phyloP scores from a whole-genome alignment of 106 monocot genomes.

The Dioscorea zingiberensis region DNA sequence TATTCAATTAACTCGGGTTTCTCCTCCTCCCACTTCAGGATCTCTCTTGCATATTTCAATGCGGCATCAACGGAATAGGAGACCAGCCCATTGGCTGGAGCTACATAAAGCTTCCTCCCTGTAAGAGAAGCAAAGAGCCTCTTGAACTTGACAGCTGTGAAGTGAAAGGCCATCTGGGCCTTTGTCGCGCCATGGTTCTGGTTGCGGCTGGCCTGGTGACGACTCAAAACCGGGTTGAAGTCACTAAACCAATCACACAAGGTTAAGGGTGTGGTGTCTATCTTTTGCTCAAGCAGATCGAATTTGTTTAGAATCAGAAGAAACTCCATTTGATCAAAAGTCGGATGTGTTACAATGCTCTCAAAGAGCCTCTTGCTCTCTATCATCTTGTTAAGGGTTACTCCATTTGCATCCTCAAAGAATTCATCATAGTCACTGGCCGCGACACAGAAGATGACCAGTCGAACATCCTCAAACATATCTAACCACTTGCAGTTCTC shows the following conservation, averaged over 20 bases:
- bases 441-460: constrained; percentile 76
- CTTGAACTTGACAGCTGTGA: constrained; percentile 80
- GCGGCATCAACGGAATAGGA: constrained; percentile 44
- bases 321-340: constrained; percentile 65
- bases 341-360: constrained; percentile 47
- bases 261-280: constrained; percentile 46
- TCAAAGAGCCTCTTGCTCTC: constrained; percentile 69
- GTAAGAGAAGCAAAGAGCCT: constrained; percentile 46
- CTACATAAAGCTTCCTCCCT: constrained; percentile 63
- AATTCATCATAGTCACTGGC: constrained; percentile 66
- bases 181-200: constrained; percentile 23
- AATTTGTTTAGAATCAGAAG: constrained; percentile 83
- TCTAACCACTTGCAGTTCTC: constrained; percentile 89
- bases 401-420: constrained; percentile 41
- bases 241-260: constrained; percentile 81
- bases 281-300: constrained; percentile 73
- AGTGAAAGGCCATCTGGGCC: constrained; percentile 58
- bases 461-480: constrained; percentile 85
- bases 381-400: constrained; percentile 69
- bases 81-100: constrained; percentile 45
- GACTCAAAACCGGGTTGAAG: constrained; percentile 62
- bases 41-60: constrained; percentile 67
- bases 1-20: constrained; percentile 4
- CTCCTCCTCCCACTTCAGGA: constrained; percentile 87
- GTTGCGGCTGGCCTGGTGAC: constrained; percentile 15